phyloP scores from a whole-genome alignment of 1,139 yeast species.

The Blastobotrys niveus region DNA sequence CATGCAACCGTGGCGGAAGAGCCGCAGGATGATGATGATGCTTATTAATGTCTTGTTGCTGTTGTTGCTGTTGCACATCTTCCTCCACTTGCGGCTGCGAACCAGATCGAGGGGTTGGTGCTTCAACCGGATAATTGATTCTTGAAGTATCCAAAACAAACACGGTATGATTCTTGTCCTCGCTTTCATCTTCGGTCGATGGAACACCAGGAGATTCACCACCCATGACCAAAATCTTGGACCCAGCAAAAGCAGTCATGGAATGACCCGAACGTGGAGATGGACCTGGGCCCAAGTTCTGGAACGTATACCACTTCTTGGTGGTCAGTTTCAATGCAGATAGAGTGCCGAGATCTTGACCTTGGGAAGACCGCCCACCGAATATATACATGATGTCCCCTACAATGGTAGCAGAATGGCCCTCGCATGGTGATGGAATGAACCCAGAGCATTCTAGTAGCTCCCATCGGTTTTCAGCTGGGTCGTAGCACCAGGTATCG shows the following conservation, averaged over 20 bases:
- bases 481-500: conserved; percentile 81
- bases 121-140: conserved; percentile 35
- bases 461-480: conserved; percentile 60
- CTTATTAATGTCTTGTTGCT: conserved; percentile 1
- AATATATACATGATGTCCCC: conserved; percentile 76
- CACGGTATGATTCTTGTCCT: conserved; percentile 32
- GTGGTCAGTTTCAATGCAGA: conserved; percentile 73
- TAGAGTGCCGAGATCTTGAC: conserved; percentile 61
- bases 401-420: conserved; percentile 79
- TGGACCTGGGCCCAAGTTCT: conserved; percentile 55
- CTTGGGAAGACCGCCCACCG: conserved; percentile 84
- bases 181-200: conserved; percentile 23
- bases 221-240: conserved; percentile 80
- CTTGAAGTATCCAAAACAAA: conserved; percentile 39
- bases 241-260: conserved; percentile 62
- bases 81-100: background rate
- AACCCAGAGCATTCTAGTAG: conserved; percentile 48
- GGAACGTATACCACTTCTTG: conserved; percentile 66
- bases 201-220: conserved; percentile 51
- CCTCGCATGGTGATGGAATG: conserved; percentile 82
- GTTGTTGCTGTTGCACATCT: background rate
- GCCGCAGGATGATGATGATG: background rate
- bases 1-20: too few species aligned
- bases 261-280: conserved; percentile 95
- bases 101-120: background rate